These are phyloP conservation scores for Pichia cabralensis DNA, from an alignment of 805 yeast genomes.

Conservation along the genomic window DNA sequence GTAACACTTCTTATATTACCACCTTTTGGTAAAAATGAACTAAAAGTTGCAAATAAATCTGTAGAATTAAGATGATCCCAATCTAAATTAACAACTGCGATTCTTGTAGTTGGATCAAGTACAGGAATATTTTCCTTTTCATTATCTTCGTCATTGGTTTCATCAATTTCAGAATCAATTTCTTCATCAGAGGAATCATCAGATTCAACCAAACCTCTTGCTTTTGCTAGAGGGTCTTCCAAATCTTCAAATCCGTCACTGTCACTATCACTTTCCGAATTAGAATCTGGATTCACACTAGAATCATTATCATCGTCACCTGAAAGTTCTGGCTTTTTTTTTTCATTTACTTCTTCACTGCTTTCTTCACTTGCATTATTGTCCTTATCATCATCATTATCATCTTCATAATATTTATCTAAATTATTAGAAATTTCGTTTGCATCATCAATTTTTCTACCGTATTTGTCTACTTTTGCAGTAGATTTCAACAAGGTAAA, in stretches of 20 bases:
- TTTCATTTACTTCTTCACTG: conserved; percentile 24
- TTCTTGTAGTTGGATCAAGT: conserved; percentile 71
- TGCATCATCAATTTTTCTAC: conserved; percentile 51
- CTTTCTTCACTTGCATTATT: conserved; percentile 20
- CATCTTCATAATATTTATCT: conserved; percentile 53
- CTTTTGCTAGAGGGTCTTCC: conserved; percentile 27
- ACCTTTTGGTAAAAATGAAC: conserved; percentile 70
- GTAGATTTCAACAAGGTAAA: conserved; percentile 41
- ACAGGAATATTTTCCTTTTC: conserved; percentile 61
- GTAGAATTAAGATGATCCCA: conserved; percentile 92
- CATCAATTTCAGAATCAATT: conserved; percentile 27
- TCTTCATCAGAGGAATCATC: conserved; percentile 29
- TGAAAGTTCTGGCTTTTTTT: conserved; percentile 24
- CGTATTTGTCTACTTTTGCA: conserved; percentile 76
- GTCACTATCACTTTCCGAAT: conserved; percentile 11
- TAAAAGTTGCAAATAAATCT: conserved; percentile 82
- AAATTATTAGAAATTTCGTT: conserved; percentile 34
- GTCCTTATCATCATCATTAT: conserved; percentile 22
- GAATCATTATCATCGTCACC: conserved; percentile 28
- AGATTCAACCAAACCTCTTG: conserved; percentile 49
- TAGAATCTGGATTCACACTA: conserved; percentile 9
- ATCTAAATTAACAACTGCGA: conserved; percentile 93
- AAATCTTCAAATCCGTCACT: conserved; percentile 26
- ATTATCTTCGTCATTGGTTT: conserved; percentile 32
- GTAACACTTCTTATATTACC: conserved; percentile 61